phyloP scores from a whole-genome alignment of 1,284 basidiomycete genomes.

The Cryptococcus sp. region DNA sequence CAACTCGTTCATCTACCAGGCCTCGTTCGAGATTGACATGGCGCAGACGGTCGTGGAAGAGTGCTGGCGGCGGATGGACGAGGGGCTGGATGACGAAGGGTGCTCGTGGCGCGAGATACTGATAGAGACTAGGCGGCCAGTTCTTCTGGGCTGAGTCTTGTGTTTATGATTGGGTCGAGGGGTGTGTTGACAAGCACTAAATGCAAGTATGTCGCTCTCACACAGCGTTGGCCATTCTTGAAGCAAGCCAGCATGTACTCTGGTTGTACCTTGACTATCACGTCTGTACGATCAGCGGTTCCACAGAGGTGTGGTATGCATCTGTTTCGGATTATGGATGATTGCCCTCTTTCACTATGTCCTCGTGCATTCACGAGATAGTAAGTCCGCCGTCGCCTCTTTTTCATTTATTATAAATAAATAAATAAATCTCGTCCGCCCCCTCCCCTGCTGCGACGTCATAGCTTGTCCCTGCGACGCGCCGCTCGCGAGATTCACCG shows the following conservation, averaged over 20 bases:
- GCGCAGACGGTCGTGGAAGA: slow-evolving; percentile 33
- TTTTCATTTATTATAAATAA: too few species aligned
- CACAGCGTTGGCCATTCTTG: too few species aligned
- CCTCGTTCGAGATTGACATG: slow-evolving; percentile 38
- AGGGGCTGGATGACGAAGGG: slow-evolving; percentile 36
- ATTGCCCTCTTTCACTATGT: neutral
- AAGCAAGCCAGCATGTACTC: slow-evolving; percentile 28
- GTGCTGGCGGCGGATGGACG: slow-evolving; percentile 41
- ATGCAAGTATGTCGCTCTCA: too few species aligned
- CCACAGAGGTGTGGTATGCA: too few species aligned
- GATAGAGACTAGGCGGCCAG: slow-evolving; percentile 35
- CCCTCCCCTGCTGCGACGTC: too few species aligned
- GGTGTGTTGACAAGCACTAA: neutral
- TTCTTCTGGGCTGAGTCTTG: slow-evolving; percentile 21
- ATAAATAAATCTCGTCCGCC: too few species aligned
- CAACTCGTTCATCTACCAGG: slow-evolving; percentile 39
- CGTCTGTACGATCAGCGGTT: too few species aligned
- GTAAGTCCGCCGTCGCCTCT: too few species aligned
- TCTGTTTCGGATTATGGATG: too few species aligned
- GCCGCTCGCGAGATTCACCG: too few species aligned
- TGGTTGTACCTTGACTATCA: slow-evolving; percentile 21
- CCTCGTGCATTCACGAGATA: too few species aligned
- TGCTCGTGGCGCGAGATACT: slow-evolving; percentile 39
- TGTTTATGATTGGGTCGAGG: neutral
- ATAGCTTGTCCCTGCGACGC: too few species aligned